These are phyloP conservation scores for Malus hybrid DNA, from an alignment of 331 rosid species.

Conservation along the genomic window DNA sequence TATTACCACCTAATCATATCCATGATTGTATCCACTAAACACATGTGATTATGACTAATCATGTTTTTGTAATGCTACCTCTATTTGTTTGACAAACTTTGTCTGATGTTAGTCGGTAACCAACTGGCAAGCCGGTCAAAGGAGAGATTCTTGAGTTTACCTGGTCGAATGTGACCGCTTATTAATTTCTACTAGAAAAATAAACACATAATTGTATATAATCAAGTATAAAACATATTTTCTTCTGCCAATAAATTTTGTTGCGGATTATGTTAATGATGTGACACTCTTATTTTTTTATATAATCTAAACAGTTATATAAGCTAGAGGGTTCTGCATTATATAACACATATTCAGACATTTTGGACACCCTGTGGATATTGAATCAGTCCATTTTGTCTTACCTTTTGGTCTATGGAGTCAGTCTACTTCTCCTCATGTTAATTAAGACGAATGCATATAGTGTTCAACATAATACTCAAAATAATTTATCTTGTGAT, in stretches of 20 bases:
- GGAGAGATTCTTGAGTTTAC: background rate
- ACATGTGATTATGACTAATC: background rate
- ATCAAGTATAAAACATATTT: no score
- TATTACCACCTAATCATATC: slow-evolving; percentile 27
- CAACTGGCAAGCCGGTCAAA: background rate
- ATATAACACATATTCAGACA: background rate
- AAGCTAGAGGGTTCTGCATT: background rate
- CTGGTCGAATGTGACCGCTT: background rate
- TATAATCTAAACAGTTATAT: no score
- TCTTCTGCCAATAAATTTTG: no score
- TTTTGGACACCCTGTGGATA: background rate
- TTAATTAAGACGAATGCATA: no score
- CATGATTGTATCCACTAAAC: slow-evolving; percentile 34
- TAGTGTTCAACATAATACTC: no score
- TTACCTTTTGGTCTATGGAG: background rate
- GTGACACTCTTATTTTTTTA: background rate
- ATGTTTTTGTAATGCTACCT: background rate
- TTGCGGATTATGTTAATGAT: no score
- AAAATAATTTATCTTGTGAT: background rate
- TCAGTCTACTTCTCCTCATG: no score
- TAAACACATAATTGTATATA: no score
- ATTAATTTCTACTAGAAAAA: no score
- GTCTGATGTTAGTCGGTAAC: background rate
- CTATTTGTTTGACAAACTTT: background rate
- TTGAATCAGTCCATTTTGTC: slow-evolving; percentile 1